Conservation (phyloP, 2,329 filamentous ascomycete genomes). For the Macroventuria anomochaeta region DNA sequence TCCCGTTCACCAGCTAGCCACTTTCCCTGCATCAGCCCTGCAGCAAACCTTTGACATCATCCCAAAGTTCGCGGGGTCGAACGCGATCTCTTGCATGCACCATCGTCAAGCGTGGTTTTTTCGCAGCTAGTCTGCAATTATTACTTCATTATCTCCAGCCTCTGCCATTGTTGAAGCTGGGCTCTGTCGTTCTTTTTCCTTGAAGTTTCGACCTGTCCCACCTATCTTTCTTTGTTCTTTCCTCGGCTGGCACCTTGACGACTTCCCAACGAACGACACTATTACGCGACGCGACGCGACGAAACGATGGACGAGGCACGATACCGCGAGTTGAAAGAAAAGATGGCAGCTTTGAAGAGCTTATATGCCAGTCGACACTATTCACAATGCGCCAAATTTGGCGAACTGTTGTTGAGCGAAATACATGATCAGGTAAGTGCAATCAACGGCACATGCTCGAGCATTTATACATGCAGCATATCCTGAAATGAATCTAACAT, state of each 20-base stretch:
- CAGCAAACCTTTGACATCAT: constrained; percentile 16
- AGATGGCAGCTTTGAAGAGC: constrained; percentile 38
- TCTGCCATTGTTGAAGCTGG: constrained; percentile 8
- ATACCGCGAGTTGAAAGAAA: constrained; percentile 32
- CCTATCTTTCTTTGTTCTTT: not conserved
- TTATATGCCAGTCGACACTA: constrained; percentile 46
- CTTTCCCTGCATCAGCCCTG: not conserved
- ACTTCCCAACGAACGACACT: not conserved
- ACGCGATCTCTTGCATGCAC: constrained; percentile 6
- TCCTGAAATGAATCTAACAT: no score
- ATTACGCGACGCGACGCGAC: not conserved
- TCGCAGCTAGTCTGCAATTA: constrained; percentile 11
- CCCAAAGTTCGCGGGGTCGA: constrained; percentile 5
- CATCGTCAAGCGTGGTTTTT: constrained; percentile 5
- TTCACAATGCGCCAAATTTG: constrained; percentile 42
- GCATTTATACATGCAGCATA: not conserved
- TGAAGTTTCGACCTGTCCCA: not conserved
- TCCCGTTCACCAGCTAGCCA: not conserved
- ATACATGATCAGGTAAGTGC: constrained; percentile 31
- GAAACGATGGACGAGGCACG: constrained; percentile 11
- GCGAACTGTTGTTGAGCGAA: constrained; percentile 33
- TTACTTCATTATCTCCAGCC: constrained; percentile 17
- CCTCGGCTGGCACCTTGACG: not conserved
- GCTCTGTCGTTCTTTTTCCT: not conserved
- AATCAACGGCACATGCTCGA: not conserved